Conservation (phyloP, 306 rosid species). For the Rubus idaeus region DNA sequence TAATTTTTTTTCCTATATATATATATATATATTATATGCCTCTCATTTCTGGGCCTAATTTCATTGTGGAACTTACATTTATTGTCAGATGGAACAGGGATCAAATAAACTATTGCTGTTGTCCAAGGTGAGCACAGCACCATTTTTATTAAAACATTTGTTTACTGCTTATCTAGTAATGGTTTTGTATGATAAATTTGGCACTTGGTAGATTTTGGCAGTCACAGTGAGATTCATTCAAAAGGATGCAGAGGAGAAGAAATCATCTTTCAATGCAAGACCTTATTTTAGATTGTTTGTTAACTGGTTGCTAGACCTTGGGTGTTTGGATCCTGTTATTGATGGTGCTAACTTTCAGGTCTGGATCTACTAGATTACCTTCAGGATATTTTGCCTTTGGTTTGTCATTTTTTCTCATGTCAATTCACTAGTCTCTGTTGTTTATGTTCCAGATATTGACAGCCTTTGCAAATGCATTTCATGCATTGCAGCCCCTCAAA, state of each 20-base stretch:
- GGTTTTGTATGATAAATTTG: constrained; percentile 24
- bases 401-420: constrained; percentile 9
- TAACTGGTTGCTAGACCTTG: constrained; percentile 88
- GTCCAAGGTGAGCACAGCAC: constrained; percentile 59
- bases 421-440: constrained; percentile 25
- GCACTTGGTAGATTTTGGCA: constrained; percentile 61
- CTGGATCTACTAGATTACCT: constrained; percentile 23
- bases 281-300: constrained; percentile 92
- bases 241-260: constrained; percentile 91
- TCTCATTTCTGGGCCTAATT: not conserved
- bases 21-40: not conserved
- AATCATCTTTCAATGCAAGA: constrained; percentile 75
- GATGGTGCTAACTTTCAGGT: constrained; percentile 98
- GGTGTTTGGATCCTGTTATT: constrained; percentile 74
- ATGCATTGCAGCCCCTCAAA: constrained; percentile 90
- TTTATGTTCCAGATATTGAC: constrained; percentile 69
- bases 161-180: constrained; percentile 9
- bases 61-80: constrained; percentile 11
- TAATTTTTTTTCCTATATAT: constrained; percentile 18
- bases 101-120: constrained; percentile 62
- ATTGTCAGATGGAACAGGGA: constrained; percentile 58
- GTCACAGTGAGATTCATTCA: constrained; percentile 73
- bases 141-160: not conserved
- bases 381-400: constrained; percentile 3
- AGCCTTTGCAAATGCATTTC: constrained; percentile 80